Evolutionary conservation across 768 basidiomycete genomes (phyloP), one percentile per base, ranked within the genome.

Genomic region (Pisolithus marmoratus): DNA sequence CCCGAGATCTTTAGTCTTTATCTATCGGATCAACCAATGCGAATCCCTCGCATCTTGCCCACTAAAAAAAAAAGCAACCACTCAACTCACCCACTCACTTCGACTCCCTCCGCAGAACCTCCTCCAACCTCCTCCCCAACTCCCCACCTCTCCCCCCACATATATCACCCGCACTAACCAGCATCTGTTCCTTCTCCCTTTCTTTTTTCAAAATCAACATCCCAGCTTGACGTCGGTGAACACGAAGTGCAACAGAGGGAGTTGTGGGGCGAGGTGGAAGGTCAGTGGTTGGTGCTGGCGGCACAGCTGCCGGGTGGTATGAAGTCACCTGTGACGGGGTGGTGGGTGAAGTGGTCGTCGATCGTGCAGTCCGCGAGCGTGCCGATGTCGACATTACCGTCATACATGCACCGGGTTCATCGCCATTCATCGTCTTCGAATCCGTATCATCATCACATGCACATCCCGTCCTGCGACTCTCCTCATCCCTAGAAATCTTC

Each of bases 81-180:
- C 34, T 34, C 5, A 34, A 14, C 34, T 15, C 34, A 14, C 2
- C 12, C 34, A 34, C 34, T 34, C 34, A 34, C 34, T 15, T 22
- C 11, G 20, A 20, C 8, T 26, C 24, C 15, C 24, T 45, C 14
- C 26, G 20, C 8, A 45, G 14, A 17, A 45, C 23, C 26, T 45
- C 87, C 67, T 90, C 88, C 49, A 90, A 68, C 50, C 88, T 68
- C 48, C 85, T 69, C 38, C 88, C 87, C 7, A 90, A 70, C 71
- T 90, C 88, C 8, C 87, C 87, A 0, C 88, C 88, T 17, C 84
- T 75, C 34, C 87, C 88, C 37, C 87, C 88, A 65, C 87, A 88
- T 24, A 84, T 78, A 63, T 90, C 88, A 0, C 88, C 87, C 36
- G 80, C 83, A 48, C 75, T 81, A 52, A 83, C 77, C 63, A 90